Evolutionary conservation across 2,329 filamentous ascomycete species (phyloP), one percentile per base, ranked within the genome.

Genomic region (Chaetomium sp.): DNA sequence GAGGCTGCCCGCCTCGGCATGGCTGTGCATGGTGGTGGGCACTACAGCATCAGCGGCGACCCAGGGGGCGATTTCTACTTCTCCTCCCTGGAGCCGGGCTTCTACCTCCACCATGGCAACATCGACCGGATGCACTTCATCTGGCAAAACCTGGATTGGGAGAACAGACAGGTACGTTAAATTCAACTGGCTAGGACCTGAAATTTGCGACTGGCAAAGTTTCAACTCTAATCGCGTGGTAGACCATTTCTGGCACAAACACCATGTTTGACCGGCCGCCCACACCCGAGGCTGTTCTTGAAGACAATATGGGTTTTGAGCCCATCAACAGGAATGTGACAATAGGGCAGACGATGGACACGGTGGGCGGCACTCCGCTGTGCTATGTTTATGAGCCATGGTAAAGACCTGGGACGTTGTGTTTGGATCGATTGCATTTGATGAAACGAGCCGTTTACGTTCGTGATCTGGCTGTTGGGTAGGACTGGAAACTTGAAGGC

Each of bases 101-200:
- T 82, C 72, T 82, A 75, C 65, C 69, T 80, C 9, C 80, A 83
- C 66, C 81, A 82, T 62, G 78, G 73, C 0, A 75, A 80, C 67
- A 77, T 83, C 60, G 81, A 83, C 65, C 74, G 81, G 13, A 73
- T 80, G 55, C 81, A 80, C 71, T 82, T 78, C 71, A 78, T 82
- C 68, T 83, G 80, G 80, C 80, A 82, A 72, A 80, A 79, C 62
- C 76, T 80, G 25, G 76, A 82, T 68, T 76, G 74, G 72, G 72
- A 72, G 50, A 72, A 76, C 50, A 67, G 78, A 67, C 74, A 74
- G 75, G 50, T 54, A 59, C 56, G 42, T 50, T 13, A 16, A 53
- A 31, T 16, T 2, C 45, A 23, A 8, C 45, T 47, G 45, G n/a
- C 7, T 2, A 47, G 16, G 38, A 5, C 38, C 13, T 38, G 13